A percentile compares a stretch with the other conserved stretches of the same genome.
Evolutionary conservation across 2,329 filamentous ascomycete species (phyloP).

Genomic region (Leptographium lundbergii): DNA sequence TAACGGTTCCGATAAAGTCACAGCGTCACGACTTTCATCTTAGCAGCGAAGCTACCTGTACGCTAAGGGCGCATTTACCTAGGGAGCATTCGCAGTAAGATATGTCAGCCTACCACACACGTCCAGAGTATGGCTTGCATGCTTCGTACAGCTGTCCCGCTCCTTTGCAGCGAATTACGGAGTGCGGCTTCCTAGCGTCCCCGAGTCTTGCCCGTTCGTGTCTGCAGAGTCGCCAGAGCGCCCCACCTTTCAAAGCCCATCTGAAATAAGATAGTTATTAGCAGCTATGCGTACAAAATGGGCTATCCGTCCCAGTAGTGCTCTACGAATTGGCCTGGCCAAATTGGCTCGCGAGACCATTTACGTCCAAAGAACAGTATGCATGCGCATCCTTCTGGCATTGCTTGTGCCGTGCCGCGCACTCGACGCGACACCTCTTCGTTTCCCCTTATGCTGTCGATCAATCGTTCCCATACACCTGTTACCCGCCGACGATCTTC

Average conservation of each 20-base stretch:
- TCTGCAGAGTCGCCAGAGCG: background rate
- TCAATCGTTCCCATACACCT: background rate
- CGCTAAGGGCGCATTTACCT: too few relatives aligned
- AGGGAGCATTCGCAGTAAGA: too few relatives aligned
- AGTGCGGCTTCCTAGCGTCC: background rate
- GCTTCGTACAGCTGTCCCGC: background rate
- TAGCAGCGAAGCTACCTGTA: too few relatives aligned
- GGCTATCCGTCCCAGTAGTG: background rate
- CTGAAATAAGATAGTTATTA: background rate
- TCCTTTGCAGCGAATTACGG: background rate
- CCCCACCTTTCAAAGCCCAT: background rate
- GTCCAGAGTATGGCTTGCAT: background rate
- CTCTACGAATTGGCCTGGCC: background rate
- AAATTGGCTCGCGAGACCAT: background rate
- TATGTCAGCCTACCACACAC: too few relatives aligned
- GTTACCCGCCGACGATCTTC: background rate
- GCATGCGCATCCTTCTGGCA: too few relatives aligned
- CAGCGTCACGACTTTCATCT: background rate
- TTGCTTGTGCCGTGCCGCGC: too few relatives aligned
- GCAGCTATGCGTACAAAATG: background rate
- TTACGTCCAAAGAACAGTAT: too few relatives aligned
- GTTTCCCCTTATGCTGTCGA: background rate
- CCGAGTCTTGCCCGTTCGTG: background rate
- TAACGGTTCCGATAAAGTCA: background rate
- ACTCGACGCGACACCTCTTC: background rate